Conservation (phyloP, 2,329 filamentous ascomycete species). For the Colletotrichum lentis region DNA sequence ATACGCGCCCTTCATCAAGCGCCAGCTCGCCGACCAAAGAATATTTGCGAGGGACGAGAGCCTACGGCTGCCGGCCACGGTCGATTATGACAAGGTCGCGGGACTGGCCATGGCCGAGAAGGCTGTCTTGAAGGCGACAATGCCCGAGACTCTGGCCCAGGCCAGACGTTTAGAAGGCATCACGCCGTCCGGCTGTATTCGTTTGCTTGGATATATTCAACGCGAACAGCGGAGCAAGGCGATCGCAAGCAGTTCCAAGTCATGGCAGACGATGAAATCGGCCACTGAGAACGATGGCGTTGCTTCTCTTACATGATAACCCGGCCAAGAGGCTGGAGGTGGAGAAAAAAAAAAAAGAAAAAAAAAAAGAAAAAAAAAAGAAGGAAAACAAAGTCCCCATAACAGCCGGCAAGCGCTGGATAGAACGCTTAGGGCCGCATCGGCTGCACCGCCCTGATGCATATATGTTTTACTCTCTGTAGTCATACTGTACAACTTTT, state of each 20-base stretch:
- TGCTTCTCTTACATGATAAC: neutral
- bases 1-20: slow-evolving; percentile 86
- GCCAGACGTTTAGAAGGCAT: slow-evolving; percentile 86
- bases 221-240: slow-evolving; percentile 37
- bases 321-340: neutral
- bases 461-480: neutral
- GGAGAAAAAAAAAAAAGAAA: neutral
- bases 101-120: slow-evolving; percentile 85
- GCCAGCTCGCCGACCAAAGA: slow-evolving; percentile 72
- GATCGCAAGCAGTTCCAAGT: neutral
- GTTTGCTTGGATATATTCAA: slow-evolving; percentile 70
- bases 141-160: slow-evolving; percentile 88
- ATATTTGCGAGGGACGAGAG: slow-evolving; percentile 80
- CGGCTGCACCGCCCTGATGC: neutral
- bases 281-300: neutral
- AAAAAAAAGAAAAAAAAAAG: too few relatives aligned
- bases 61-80: slow-evolving; percentile 72
- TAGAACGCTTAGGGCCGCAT: neutral
- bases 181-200: slow-evolving; percentile 66
- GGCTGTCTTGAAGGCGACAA: slow-evolving; percentile 71
- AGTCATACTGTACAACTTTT: slow-evolving; percentile 8
- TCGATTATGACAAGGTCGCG: slow-evolving; percentile 78
- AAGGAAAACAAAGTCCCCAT: neutral
- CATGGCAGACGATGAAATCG: neutral
- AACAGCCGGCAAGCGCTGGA: neutral